Evolutionary conservation across 2,329 filamentous ascomycete species (phyloP).

Genomic region (Xylaria polymorpha): DNA sequence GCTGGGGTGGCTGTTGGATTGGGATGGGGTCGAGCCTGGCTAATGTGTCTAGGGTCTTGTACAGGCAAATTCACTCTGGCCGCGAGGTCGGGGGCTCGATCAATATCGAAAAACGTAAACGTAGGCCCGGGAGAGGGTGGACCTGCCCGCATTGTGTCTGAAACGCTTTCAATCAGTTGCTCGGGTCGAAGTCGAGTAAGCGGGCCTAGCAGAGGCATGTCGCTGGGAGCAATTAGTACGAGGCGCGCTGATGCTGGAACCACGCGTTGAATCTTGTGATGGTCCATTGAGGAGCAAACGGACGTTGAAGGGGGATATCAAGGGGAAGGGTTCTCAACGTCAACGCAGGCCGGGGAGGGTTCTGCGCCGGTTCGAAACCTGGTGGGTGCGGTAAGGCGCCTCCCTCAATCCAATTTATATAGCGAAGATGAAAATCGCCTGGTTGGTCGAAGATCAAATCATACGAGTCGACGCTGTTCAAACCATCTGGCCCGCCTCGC

Average conservation of each 20-base stretch:
- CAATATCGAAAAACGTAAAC: neutral
- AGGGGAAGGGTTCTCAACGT: neutral
- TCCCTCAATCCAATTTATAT: neutral
- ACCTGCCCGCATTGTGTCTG: neutral
- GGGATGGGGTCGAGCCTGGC: neutral
- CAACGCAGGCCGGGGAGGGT: neutral
- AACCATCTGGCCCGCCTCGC: slow-evolving; percentile 1
- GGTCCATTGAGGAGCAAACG: too few species aligned
- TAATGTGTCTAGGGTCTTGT: neutral
- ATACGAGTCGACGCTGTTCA: neutral
- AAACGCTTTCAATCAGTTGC: neutral
- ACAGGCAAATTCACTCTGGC: neutral
- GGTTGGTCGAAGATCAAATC: neutral
- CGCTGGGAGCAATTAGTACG: too few species aligned
- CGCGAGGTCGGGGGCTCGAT: too few species aligned
- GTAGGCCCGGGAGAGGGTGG: slow-evolving; percentile 1
- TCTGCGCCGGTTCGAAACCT: neutral
- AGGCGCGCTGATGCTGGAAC: too few species aligned
- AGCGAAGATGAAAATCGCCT: slow-evolving; percentile 14
- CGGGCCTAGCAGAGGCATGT: too few species aligned
- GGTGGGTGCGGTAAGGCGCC: neutral
- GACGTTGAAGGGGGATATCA: neutral
- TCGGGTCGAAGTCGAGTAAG: neutral
- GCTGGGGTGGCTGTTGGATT: neutral
- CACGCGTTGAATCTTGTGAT: too few species aligned